These are phyloP conservation scores for Amborella trichopoda DNA, from an alignment of 164 flowering plant genomes.

Conservation along the genomic window DNA sequence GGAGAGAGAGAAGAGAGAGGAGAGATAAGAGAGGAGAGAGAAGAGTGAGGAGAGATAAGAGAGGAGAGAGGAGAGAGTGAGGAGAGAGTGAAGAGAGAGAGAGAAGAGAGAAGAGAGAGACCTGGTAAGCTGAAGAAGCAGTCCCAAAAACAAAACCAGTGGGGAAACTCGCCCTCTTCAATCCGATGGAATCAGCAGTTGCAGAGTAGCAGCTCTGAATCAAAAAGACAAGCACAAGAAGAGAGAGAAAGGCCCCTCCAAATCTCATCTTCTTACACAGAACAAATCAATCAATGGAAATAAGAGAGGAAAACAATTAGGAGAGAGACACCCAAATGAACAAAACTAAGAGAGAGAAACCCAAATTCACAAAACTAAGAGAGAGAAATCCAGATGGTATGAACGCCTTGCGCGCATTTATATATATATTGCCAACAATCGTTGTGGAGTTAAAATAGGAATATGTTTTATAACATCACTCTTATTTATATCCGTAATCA, in stretches of 20 bases:
- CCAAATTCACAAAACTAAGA: too few species aligned
- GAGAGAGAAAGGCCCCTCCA: conserved; percentile 11
- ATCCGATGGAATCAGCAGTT: conserved; percentile 7
- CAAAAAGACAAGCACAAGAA: conserved; percentile 15
- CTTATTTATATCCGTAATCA: too few species aligned
- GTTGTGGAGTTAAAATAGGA: too few species aligned
- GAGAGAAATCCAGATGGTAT: too few species aligned
- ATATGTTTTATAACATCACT: too few species aligned
- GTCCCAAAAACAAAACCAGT: conserved; percentile 36
- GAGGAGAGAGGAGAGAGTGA: background rate
- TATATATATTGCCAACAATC: too few species aligned
- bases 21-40: too few species aligned
- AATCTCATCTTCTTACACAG: background rate
- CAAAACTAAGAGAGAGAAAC: conserved; percentile 1
- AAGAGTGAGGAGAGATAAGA: background rate
- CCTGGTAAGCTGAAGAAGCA: conserved; percentile 33
- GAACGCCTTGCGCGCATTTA: too few species aligned
- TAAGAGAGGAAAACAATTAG: background rate
- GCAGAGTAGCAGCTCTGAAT: conserved; percentile 14
- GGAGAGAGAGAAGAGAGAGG: too few species aligned
- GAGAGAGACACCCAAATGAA: conserved; percentile 1
- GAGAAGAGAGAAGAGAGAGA: background rate
- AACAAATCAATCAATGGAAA: background rate
- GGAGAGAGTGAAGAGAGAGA: background rate
- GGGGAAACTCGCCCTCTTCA: conserved; percentile 26